A percentile compares a stretch with the other conserved stretches of the same genome.
phyloP scores from a whole-genome alignment of 1,139 yeast genomes.

The Citeromyces hawaiiensis region DNA sequence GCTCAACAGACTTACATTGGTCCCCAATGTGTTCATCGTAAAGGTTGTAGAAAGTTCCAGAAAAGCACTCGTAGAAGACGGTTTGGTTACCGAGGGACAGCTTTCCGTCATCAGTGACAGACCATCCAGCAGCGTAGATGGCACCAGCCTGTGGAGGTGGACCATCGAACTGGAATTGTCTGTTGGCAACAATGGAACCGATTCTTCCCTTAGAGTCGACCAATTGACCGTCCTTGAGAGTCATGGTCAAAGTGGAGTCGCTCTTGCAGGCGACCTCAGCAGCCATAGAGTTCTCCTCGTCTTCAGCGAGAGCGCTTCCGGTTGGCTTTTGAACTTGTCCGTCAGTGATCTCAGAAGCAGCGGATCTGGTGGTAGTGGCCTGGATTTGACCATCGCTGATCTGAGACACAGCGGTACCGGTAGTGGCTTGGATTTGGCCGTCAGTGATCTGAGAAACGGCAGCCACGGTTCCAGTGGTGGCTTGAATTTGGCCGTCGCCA shows the following conservation, averaged over 20 bases:
- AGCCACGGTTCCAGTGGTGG: constrained; percentile 11
- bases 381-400: constrained; percentile 29
- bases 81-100: constrained; percentile 57
- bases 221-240: constrained; percentile 37
- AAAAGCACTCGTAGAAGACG: constrained; percentile 65
- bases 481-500: constrained; percentile 27
- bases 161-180: constrained; percentile 83
- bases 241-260: constrained; percentile 39
- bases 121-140: constrained; percentile 80
- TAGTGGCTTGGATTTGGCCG: constrained; percentile 9
- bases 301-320: constrained; percentile 15
- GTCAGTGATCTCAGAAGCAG: constrained; percentile 14
- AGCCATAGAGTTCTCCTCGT: constrained; percentile 17
- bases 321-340: constrained; percentile 18
- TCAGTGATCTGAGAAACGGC: constrained; percentile 11
- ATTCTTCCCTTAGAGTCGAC: constrained; percentile 56
- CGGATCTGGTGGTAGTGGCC: constrained; percentile 14
- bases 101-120: constrained; percentile 47
- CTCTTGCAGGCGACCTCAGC: constrained; percentile 36
- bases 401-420: constrained; percentile 19
- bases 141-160: constrained; percentile 90
- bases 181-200: constrained; percentile 75
- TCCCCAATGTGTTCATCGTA: constrained; percentile 56
- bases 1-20: constrained; percentile 54
- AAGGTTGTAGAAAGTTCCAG: constrained; percentile 74